Conservation (phyloP, 768 basidiomycete genomes). For the Rhodocollybia butyracea region DNA sequence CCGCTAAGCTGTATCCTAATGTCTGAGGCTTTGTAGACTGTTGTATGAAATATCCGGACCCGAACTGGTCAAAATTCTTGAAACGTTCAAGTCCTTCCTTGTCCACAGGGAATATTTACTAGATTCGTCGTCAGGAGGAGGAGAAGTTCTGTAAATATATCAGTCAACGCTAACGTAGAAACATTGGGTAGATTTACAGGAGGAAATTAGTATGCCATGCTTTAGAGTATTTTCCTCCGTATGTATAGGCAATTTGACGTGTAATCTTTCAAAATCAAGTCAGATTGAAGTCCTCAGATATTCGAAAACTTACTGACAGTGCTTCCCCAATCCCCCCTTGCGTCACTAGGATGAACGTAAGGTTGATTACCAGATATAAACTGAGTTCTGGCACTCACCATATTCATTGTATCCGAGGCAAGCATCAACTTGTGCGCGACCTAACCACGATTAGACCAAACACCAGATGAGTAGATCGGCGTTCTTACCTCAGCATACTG, state of each 20-base stretch:
- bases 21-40: constrained; percentile 33
- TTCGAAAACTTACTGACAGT: background rate
- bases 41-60: constrained; percentile 22
- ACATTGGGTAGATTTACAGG: constrained; percentile 12
- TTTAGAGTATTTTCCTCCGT: constrained; percentile 26
- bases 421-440: constrained; percentile 30
- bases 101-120: constrained; percentile 20
- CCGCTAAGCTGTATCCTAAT: constrained; percentile 35
- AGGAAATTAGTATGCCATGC: constrained; percentile 31
- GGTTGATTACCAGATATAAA: no score
- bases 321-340: constrained; percentile 35
- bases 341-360: constrained; percentile 15
- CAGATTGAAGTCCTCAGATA: constrained; percentile 14
- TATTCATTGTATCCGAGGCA: constrained; percentile 31
- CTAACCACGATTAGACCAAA: background rate
- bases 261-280: constrained; percentile 20
- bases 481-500: constrained; percentile 34
- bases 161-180: background rate
- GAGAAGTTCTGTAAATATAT: constrained; percentile 8
- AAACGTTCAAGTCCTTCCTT: constrained; percentile 4
- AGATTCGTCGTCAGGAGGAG: constrained; percentile 24
- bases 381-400: constrained; percentile 12
- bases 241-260: constrained; percentile 16
- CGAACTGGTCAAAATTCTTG: constrained; percentile 1
- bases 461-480: background rate